Evolutionary conservation across 192 early-diverging fungal species (phyloP).

Genomic region (Gorgonomyces haynaldii): DNA sequence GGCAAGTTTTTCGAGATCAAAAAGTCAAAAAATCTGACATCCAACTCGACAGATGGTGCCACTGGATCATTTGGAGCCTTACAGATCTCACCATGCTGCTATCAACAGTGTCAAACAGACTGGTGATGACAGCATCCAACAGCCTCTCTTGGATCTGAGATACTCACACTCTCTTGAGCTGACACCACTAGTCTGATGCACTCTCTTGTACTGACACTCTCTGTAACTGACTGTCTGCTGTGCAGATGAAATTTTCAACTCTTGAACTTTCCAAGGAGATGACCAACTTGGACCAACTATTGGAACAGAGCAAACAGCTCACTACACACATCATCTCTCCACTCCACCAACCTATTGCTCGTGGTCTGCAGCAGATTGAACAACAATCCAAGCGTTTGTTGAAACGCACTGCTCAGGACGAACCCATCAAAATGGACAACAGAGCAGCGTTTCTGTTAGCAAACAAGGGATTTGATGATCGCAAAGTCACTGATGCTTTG

Average conservation of each 20-base stretch:
- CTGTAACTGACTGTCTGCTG: too few species aligned
- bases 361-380: conserved; percentile 83
- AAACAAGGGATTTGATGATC: conserved; percentile 65
- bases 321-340: conserved; percentile 61
- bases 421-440: conserved; percentile 17
- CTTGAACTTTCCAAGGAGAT: neutral
- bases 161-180: too few species aligned
- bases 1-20: too few species aligned
- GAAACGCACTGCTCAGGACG: conserved; percentile 14
- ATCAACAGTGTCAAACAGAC: conserved; percentile 1
- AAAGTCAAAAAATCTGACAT: too few species aligned
- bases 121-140: too few species aligned
- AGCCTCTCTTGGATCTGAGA: too few species aligned
- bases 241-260: neutral
- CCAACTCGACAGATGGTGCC: too few species aligned
- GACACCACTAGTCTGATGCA: too few species aligned
- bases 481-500: conserved; percentile 45
- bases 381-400: conserved; percentile 67
- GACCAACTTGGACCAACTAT: conserved; percentile 29
- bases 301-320: conserved; percentile 64
- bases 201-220: too few species aligned
- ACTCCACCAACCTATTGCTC: conserved; percentile 59
- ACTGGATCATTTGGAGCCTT: conserved; percentile 44
- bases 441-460: conserved; percentile 58
- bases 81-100: conserved; percentile 45